A percentile compares a stretch with the other conserved stretches of the same genome.
Conservation (phyloP, 2,329 filamentous ascomycete species). For the Thelonectria discophora region DNA sequence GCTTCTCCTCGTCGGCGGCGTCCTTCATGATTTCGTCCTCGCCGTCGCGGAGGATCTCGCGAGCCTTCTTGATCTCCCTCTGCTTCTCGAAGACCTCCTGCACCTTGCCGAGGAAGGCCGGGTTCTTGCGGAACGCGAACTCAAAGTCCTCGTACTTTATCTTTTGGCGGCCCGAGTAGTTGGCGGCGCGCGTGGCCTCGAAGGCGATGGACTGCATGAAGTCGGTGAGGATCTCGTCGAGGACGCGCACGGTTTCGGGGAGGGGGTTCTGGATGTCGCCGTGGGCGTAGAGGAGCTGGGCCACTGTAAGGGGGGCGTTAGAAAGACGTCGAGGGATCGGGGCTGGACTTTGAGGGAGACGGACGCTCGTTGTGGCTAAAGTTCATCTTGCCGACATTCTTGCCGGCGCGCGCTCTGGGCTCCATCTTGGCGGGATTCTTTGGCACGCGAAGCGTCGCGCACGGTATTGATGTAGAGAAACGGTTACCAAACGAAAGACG, state of each 20-base stretch:
- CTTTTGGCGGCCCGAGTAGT: constrained; percentile 89
- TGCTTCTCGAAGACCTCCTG: constrained; percentile 91
- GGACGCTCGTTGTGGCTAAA: constrained; percentile 76
- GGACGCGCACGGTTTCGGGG: constrained; percentile 81
- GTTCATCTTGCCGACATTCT: constrained; percentile 85
- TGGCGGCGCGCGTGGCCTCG: constrained; percentile 84
- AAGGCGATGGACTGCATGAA: constrained; percentile 96
- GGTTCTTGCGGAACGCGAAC: constrained; percentile 88
- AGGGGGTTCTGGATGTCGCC: constrained; percentile 83
- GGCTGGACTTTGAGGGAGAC: constrained; percentile 40
- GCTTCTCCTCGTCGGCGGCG: constrained; percentile 56
- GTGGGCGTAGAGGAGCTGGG: constrained; percentile 79
- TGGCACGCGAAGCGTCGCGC: constrained; percentile 19
- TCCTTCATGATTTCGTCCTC: constrained; percentile 68
- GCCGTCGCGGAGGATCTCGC: constrained; percentile 78
- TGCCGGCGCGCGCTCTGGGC: constrained; percentile 78
- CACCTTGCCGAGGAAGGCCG: constrained; percentile 85
- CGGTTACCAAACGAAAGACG: background rate
- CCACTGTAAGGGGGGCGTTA: constrained; percentile 59
- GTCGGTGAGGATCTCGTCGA: constrained; percentile 96
- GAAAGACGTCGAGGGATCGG: background rate
- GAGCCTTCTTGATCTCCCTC: constrained; percentile 82
- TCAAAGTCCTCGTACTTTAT: constrained; percentile 99
- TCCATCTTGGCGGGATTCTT: constrained; percentile 64
- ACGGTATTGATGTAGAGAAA: background rate